These are phyloP conservation scores for Scheffersomyces stambukii DNA, from an alignment of 1,139 yeast species.

Conservation along the genomic window DNA sequence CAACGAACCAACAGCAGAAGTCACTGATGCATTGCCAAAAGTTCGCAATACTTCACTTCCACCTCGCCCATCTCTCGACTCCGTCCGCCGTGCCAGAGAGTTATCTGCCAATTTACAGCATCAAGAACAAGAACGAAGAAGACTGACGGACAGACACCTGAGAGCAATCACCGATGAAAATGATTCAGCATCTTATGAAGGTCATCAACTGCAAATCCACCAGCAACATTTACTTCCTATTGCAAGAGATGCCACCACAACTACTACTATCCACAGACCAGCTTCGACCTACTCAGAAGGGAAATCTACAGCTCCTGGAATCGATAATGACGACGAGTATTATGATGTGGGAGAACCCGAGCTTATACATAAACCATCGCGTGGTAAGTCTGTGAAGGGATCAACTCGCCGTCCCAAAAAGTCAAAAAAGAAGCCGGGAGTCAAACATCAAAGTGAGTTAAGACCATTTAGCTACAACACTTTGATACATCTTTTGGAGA, in stretches of 20 bases:
- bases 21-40: neutral
- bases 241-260: too few species aligned
- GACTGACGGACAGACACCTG: too few species aligned
- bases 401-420: constrained; percentile 18
- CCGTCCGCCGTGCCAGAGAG: constrained; percentile 28
- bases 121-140: constrained; percentile 3
- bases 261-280: too few species aligned
- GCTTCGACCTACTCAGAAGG: too few species aligned
- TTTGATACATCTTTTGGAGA: constrained; percentile 52
- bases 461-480: constrained; percentile 58
- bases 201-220: too few species aligned
- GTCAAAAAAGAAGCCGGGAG: constrained; percentile 15
- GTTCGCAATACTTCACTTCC: constrained; percentile 25
- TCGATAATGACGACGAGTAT: constrained; percentile 28
- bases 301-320: constrained; percentile 3
- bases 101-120: constrained; percentile 16
- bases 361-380: constrained; percentile 25
- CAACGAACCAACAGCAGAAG: neutral
- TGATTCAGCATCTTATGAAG: too few species aligned
- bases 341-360: constrained; percentile 39
- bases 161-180: too few species aligned
- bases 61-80: constrained; percentile 35
- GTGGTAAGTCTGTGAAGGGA: constrained; percentile 35
- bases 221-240: too few species aligned
- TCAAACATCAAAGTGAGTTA: constrained; percentile 16